Evolutionary conservation across 805 yeast genomes (phyloP), one percentile per base, ranked within the genome.

Genomic region (Saturnispora galanensis): DNA sequence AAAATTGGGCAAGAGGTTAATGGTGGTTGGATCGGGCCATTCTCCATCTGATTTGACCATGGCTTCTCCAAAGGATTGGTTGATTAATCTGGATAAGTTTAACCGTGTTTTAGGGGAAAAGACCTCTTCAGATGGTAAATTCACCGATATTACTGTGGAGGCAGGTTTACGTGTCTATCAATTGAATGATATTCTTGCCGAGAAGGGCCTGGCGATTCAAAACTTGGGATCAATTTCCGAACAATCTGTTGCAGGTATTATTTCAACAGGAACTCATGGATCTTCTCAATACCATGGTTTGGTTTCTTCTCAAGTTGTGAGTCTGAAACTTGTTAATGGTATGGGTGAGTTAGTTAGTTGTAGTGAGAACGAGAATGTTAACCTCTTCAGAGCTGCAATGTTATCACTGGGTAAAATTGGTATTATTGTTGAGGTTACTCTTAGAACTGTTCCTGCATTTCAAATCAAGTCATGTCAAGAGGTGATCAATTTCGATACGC

Each of bases 231-330:
- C 97, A 1, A 90, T 90, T 44, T 79, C 93, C 35, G 96, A 87
- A 50, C 97, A 90, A 60, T 84, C 95, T 12, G 70, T 88, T 21
- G 97, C 95, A 3, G 98, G 98, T n/a, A 79, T 89, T 52, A 87
- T 93, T 38, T 83, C 95, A 2, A 90, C 97, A 0, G 97, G 97
- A 28, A 88, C 97, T 0, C 98, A 90, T 58, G 98, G 98, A 7
- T 84, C 97, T 0, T 81, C 95, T 9, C 94, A 90, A 35, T 85
- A 74, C 60, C 97, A 93, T 56, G 97, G 97, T 1, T 69, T 89
- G 32, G 84, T 90, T 2, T 77, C 93, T 8, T 90, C 87, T 55
- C 96, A 88, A 62, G 73, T 85, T 50, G 97, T 90, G 3, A 76
- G 79, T 51, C 62, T 90, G 47, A 79, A 84, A 9, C 60, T 90